Evolutionary conservation across 352 stramenopile species (phyloP).

Genomic region (Blastocystis sp.): DNA sequence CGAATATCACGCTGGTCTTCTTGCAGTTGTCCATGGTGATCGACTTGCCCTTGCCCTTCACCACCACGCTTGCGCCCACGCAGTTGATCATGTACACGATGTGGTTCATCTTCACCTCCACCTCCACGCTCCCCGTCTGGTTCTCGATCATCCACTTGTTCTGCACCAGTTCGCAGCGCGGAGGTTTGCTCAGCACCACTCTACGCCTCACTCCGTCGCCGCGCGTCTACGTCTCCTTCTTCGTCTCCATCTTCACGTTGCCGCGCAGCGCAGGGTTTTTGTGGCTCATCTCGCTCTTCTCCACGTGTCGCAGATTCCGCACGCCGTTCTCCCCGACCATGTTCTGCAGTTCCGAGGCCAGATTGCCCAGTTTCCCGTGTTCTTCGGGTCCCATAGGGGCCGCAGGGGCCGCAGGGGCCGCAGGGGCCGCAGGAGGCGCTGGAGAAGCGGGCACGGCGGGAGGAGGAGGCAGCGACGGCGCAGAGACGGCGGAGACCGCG

Average conservation of each 20-base stretch:
- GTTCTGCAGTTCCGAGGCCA: neutral
- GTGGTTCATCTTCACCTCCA: slow-evolving; percentile 61
- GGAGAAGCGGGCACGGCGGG: neutral
- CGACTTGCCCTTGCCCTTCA: slow-evolving; percentile 93
- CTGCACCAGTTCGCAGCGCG: slow-evolving; percentile 74
- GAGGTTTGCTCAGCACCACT: neutral
- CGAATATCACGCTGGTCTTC: slow-evolving; percentile 88
- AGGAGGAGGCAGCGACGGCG: neutral
- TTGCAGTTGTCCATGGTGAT: slow-evolving; percentile 88
- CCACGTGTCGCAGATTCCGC: neutral
- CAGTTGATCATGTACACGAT: slow-evolving; percentile 87
- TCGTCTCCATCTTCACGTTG: slow-evolving; percentile 54
- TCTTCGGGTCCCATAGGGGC: neutral
- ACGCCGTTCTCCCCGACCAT: neutral
- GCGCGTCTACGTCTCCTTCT: neutral
- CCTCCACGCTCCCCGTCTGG: slow-evolving; percentile 74
- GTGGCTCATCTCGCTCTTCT: slow-evolving; percentile 45
- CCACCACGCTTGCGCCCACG: slow-evolving; percentile 82
- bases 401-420: neutral
- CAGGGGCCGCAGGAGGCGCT: neutral
- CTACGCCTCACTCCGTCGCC: neutral
- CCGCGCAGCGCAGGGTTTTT: slow-evolving; percentile 32
- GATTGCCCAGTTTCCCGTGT: neutral
- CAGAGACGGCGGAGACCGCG: neutral
- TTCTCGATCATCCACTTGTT: slow-evolving; percentile 94